Conservation (phyloP, 805 yeast species). For the Lipomyces lipofer region DNA sequence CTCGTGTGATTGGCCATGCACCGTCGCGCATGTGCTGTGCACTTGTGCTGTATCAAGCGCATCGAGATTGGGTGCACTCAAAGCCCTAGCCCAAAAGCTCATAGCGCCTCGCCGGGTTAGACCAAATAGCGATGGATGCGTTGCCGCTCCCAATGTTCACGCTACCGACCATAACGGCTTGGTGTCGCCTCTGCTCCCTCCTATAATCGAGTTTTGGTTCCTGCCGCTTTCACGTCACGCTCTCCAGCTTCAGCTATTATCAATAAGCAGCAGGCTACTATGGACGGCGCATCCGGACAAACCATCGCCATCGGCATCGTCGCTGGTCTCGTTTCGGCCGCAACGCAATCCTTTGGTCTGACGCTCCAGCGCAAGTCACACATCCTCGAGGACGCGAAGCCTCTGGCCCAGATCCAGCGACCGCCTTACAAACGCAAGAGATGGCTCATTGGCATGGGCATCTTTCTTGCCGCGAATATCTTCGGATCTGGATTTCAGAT, state of each 20-base stretch:
- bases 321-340: slow-evolving; percentile 63
- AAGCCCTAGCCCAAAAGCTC: too few relatives aligned
- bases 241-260: not conserved
- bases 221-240: too few relatives aligned
- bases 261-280: not conserved
- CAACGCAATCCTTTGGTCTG: slow-evolving; percentile 77
- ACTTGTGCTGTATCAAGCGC: too few relatives aligned
- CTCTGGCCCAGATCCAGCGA: slow-evolving; percentile 38
- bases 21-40: too few relatives aligned
- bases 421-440: slow-evolving; percentile 46
- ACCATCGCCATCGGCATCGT: slow-evolving; percentile 39
- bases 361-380: slow-evolving; percentile 82
- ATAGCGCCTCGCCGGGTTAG: too few relatives aligned
- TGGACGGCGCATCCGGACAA: slow-evolving; percentile 31
- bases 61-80: too few relatives aligned
- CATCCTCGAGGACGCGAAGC: slow-evolving; percentile 46
- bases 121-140: too few relatives aligned
- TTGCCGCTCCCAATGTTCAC: too few relatives aligned
- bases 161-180: too few relatives aligned
- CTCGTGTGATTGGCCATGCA: too few relatives aligned
- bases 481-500: slow-evolving; percentile 83
- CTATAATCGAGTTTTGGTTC: too few relatives aligned
- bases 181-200: too few relatives aligned
- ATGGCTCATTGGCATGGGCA: slow-evolving; percentile 73
- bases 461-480: slow-evolving; percentile 72